Base-by-base conservation (phyloP, 495 filamentous ascomycete genomes). In the Penicillium simplicissimum region DNA sequence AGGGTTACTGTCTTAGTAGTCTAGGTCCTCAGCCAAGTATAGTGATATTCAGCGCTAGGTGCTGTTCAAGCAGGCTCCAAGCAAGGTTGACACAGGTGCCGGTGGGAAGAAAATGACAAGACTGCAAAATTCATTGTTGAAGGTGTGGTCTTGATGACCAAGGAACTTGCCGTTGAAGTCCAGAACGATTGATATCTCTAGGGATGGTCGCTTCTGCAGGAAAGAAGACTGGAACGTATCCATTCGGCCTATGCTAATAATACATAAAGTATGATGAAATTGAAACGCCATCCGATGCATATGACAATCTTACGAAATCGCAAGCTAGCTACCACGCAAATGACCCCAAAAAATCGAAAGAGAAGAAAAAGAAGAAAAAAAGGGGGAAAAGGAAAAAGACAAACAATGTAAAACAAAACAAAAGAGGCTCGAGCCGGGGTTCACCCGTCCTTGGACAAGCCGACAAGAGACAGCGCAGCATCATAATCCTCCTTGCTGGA, bases 231-330 rank as follows among this genome's bases (percentile, higher is more conserved):
- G 23, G 49, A 45, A 62, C 61, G 15, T 53, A 61, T 59, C 55
- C 60, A 62, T 67, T 64, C 52, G 49, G 53, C 42, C 62, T 31
- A 68, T 65, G 62, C 62, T 65, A 62, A 64, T 69, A 55, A 58
- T 69, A 69, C 67, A 69, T 13, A 34, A 31, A 33, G 49, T 58
- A 38, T 49, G 48, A 49, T 55, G 62, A 60, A 51, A 31, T 17
- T 34, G 55, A 57, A 56, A 52, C 62, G 61, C 61, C 61, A 42
- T 43, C 51, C 61, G 38, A 63, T 63, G 61, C 61, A 55, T 37
- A 58, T 63, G 23, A 47, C 55, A 48, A 51, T 58, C 56, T 67
- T 38, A 61, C 54, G 51, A 64, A 61, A 13, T 13, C 31, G 48
- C 54, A 64, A 34, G 45, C 49, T 33, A 53, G 51, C 1, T 25